Evolutionary conservation across 2,329 filamentous ascomycete species (phyloP).

Genomic region (Verticillium zaregamsianum): DNA sequence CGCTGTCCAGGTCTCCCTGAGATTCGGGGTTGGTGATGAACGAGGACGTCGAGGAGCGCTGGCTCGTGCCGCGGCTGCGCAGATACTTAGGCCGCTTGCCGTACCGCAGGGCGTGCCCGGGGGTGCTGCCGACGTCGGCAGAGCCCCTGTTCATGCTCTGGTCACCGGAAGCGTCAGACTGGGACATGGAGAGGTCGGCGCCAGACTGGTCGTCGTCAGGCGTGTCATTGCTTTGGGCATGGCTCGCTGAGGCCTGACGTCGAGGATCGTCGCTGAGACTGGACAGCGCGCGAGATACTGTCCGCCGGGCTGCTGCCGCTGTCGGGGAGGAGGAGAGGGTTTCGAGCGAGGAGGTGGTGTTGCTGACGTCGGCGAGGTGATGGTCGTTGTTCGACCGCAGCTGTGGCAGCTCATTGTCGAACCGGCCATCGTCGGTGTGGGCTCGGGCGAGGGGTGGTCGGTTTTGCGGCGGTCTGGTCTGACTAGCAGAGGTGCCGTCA

Average conservation of each 20-base stretch:
- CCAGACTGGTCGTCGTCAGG: slow-evolving; percentile 10
- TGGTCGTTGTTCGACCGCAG: slow-evolving; percentile 15
- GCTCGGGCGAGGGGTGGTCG: slow-evolving; percentile 3
- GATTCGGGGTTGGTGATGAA: slow-evolving; percentile 50
- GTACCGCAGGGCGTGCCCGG: slow-evolving; percentile 40
- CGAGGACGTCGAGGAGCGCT: slow-evolving; percentile 58
- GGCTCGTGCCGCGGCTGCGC: slow-evolving; percentile 52
- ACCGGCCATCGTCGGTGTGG: not conserved
- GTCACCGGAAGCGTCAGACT: slow-evolving; percentile 23
- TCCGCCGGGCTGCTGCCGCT: slow-evolving; percentile 49
- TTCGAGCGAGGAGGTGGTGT: slow-evolving; percentile 48
- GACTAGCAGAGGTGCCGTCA: slow-evolving; percentile 30
- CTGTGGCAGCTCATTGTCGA: slow-evolving; percentile 6
- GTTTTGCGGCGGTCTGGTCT: not conserved
- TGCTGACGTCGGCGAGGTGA: slow-evolving; percentile 23
- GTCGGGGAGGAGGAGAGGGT: slow-evolving; percentile 54
- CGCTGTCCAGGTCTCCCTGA: slow-evolving; percentile 63
- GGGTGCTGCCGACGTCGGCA: slow-evolving; percentile 41
- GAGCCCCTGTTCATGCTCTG: slow-evolving; percentile 23
- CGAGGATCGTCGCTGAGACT: slow-evolving; percentile 28
- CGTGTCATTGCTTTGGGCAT: slow-evolving; percentile 8
- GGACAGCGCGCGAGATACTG: slow-evolving; percentile 48
- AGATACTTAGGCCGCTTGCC: slow-evolving; percentile 53
- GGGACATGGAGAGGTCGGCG: slow-evolving; percentile 1
- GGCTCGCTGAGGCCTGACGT: not conserved